Percentiles rank a stretch among this genome's conserved stretches.
phyloP scores from a whole-genome alignment of 2,329 filamentous ascomycete species.

The Didymella pinodella region DNA sequence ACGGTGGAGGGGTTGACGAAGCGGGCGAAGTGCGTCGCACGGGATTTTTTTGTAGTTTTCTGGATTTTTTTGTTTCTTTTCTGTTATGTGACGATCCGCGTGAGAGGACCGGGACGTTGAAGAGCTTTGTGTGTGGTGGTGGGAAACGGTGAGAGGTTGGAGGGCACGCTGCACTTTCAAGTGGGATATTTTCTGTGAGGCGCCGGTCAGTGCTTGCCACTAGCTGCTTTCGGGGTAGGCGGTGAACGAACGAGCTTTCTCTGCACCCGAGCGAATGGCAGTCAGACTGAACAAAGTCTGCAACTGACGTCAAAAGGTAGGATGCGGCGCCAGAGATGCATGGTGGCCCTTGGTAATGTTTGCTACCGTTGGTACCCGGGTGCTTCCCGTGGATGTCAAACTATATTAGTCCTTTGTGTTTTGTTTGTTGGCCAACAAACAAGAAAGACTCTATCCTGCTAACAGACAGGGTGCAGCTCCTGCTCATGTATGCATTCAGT shows the following conservation, averaged over 20 bases:
- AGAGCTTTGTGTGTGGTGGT: conserved; percentile 34
- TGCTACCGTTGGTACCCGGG: neutral
- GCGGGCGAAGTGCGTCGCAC: conserved; percentile 40
- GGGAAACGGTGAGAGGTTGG: conserved; percentile 22
- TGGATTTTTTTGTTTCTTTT: conserved; percentile 52
- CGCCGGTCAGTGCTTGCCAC: conserved; percentile 23
- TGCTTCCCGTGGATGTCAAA: too few relatives aligned
- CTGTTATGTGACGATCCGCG: conserved; percentile 46
- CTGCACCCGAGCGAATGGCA: conserved; percentile 19
- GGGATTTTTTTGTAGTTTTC: conserved; percentile 49
- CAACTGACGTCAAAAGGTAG: conserved; percentile 12
- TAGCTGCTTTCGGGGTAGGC: conserved; percentile 24
- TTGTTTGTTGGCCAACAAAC: too few relatives aligned
- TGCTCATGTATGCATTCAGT: too few relatives aligned
- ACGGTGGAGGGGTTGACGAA: conserved; percentile 33
- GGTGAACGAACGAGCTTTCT: conserved; percentile 25
- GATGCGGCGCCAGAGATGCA: neutral
- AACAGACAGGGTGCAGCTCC: too few relatives aligned
- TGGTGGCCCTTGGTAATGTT: conserved; percentile 2
- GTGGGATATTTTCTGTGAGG: conserved; percentile 26
- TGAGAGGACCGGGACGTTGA: conserved; percentile 43
- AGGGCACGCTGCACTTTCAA: conserved; percentile 18
- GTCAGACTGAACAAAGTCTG: conserved; percentile 11
- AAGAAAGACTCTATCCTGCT: too few relatives aligned
- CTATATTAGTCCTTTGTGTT: too few relatives aligned